These are phyloP conservation scores for Verticillium albo-atrum DNA, from an alignment of 2,329 filamentous ascomycete genomes.

Conservation along the genomic window DNA sequence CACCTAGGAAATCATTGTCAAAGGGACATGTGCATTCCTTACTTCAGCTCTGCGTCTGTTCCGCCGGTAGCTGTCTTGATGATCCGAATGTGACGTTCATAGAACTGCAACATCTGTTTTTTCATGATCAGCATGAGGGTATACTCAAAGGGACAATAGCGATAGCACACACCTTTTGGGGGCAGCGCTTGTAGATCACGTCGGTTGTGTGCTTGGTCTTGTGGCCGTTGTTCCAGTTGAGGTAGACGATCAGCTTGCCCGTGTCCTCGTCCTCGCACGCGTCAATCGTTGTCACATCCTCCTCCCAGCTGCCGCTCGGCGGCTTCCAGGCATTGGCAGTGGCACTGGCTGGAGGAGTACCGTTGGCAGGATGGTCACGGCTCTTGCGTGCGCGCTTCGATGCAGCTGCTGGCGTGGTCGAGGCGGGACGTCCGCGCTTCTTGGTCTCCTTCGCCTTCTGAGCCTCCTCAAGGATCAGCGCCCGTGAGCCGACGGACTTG, in stretches of 20 bases:
- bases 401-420: constrained; percentile 30
- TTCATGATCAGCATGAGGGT: neutral
- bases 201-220: constrained; percentile 70
- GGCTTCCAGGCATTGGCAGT: constrained; percentile 53
- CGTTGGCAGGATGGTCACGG: constrained; percentile 43
- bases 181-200: constrained; percentile 69
- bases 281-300: constrained; percentile 65
- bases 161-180: constrained; percentile 66
- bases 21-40: neutral
- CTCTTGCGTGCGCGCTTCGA: constrained; percentile 43
- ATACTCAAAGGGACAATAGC: no score
- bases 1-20: neutral
- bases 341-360: constrained; percentile 41
- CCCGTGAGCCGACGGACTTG: constrained; percentile 56
- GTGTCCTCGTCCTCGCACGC: constrained; percentile 63
- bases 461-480: constrained; percentile 47
- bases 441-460: constrained; percentile 46
- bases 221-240: constrained; percentile 68
- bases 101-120: constrained; percentile 53
- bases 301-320: constrained; percentile 73
- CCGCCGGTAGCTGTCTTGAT: constrained; percentile 28
- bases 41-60: neutral
- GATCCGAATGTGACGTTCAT: constrained; percentile 54
- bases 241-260: constrained; percentile 59
- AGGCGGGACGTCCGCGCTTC: constrained; percentile 49